phyloP scores from a whole-genome alignment of 1,139 yeast genomes.

The Trichomonascaceae sp. region DNA sequence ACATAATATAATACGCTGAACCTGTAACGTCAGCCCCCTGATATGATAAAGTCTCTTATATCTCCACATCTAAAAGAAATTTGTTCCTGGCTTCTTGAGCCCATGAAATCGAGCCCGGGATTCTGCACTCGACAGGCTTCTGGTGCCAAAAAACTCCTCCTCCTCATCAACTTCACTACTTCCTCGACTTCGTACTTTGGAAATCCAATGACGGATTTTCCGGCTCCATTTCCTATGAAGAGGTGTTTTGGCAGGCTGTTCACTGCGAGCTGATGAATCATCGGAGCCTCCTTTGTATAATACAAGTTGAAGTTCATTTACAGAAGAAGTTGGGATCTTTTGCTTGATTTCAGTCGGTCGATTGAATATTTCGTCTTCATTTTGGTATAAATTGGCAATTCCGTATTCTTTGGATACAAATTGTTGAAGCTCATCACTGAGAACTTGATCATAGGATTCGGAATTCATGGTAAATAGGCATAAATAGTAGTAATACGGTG shows the following conservation, averaged over 20 bases:
- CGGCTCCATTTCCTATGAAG: neutral
- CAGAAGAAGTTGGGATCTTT: neutral
- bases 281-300: neutral
- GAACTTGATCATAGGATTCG: neutral
- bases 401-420: conserved; percentile 3
- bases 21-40: neutral
- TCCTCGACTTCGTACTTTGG: neutral
- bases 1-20: neutral
- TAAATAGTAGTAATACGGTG: neutral
- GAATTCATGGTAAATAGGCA: neutral
- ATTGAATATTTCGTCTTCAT: neutral
- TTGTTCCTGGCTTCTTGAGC: neutral
- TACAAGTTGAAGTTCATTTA: neutral
- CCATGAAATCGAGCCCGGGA: too few species aligned
- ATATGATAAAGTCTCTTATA: neutral
- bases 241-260: neutral
- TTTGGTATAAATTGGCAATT: neutral
- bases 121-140: neutral
- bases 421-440: conserved; percentile 1
- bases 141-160: conserved; percentile 3
- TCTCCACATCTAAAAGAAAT: neutral
- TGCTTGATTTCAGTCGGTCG: neutral
- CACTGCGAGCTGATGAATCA: neutral
- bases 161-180: neutral
- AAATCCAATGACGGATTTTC: neutral